A percentile compares a stretch with the other conserved stretches of the same genome.
These are phyloP conservation scores for Aspergillus cavernicola DNA, from an alignment of 495 filamentous ascomycete genomes.

Conservation along the genomic window DNA sequence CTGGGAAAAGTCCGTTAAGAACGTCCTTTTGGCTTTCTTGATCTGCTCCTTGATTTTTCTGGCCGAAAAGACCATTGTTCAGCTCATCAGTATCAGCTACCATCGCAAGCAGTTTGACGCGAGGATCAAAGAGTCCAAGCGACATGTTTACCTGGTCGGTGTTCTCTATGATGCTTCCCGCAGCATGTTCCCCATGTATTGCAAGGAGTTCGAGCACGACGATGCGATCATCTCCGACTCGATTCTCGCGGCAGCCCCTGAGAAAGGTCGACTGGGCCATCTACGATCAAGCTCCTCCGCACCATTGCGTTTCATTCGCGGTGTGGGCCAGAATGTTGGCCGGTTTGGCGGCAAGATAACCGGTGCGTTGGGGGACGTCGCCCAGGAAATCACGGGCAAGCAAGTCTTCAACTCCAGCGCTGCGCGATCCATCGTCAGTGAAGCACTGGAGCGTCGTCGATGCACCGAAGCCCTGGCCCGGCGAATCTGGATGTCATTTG, in stretches of 20 bases:
- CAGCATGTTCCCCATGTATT: slow-evolving; percentile 84
- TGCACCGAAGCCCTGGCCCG: slow-evolving; percentile 85
- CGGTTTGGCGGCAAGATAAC: slow-evolving; percentile 88
- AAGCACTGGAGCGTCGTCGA: slow-evolving; percentile 77
- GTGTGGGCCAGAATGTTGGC: slow-evolving; percentile 61
- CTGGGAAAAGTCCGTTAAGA: slow-evolving; percentile 63
- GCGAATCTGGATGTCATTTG: slow-evolving; percentile 98
- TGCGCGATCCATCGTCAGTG: slow-evolving; percentile 80
- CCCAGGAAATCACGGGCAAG: slow-evolving; percentile 90
- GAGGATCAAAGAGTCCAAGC: slow-evolving; percentile 86
- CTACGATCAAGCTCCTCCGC: slow-evolving; percentile 57
- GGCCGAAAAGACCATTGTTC: slow-evolving; percentile 77
- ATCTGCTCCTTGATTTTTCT: slow-evolving; percentile 74
- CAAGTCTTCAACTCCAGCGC: slow-evolving; percentile 87
- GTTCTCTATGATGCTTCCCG: slow-evolving; percentile 87
- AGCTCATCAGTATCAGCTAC: slow-evolving; percentile 91
- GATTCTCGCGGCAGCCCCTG: slow-evolving; percentile 40
- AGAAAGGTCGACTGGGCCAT: slow-evolving; percentile 36
- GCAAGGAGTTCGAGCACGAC: slow-evolving; percentile 83
- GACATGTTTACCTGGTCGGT: slow-evolving; percentile 71
- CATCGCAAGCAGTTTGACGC: slow-evolving; percentile 89
- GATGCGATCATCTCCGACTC: slow-evolving; percentile 86
- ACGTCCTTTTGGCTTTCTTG: slow-evolving; percentile 72
- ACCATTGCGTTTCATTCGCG: slow-evolving; percentile 71
- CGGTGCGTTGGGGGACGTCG: slow-evolving; percentile 88